These are phyloP conservation scores for Nicotiana noctiflora DNA, from an alignment of 257 asterid genomes.

Conservation along the genomic window DNA sequence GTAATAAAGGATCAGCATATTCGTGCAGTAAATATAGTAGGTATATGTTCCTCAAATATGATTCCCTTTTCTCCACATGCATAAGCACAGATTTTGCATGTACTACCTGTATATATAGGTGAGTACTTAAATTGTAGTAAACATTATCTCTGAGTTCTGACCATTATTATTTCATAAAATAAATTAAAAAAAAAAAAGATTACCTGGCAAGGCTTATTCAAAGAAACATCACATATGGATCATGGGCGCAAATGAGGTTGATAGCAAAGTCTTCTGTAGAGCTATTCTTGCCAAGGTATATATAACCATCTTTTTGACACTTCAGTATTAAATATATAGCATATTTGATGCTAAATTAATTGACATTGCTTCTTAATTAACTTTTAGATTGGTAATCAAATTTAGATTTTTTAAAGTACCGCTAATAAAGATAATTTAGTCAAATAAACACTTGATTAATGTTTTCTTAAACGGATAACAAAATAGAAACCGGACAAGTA, in stretches of 20 bases:
- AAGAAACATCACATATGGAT: constrained; percentile 71
- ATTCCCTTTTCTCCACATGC: not conserved
- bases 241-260: constrained; percentile 53
- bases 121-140: not conserved
- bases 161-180: not conserved
- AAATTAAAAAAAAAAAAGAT: constrained; percentile 44
- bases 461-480: no score
- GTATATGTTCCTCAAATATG: not conserved
- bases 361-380: no score
- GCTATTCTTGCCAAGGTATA: constrained; percentile 85
- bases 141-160: not conserved
- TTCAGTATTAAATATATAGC: no score
- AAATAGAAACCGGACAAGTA: no score
- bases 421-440: no score
- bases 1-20: not conserved
- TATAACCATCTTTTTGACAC: no score
- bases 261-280: no score
- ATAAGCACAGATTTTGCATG: not conserved
- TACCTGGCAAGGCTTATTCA: constrained; percentile 74
- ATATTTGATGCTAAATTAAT: no score
- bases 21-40: no score
- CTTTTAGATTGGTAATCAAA: no score
- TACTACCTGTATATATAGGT: not conserved
- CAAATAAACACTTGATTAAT: no score
- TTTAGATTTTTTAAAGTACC: no score